Base-by-base conservation (phyloP, 2,329 filamentous ascomycete genomes). In the Coleophoma cylindrospora region DNA sequence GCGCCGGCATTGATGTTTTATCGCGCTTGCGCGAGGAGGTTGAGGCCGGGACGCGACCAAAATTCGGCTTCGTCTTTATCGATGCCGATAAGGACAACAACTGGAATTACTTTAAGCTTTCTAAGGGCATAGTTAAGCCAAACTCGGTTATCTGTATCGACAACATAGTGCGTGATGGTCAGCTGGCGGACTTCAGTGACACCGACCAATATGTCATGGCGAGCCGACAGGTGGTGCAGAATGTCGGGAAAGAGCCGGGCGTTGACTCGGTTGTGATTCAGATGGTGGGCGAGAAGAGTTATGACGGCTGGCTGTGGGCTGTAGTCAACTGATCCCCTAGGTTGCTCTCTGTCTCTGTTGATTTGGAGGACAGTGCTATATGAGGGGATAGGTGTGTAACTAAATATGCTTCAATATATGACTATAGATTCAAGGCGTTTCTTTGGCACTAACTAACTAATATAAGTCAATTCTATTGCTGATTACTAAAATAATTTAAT, bases 1-100 rank as follows among this genome's bases (percentile, higher is more conserved):
- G 76, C 0, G 61, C 69, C 1, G 76, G 69, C 0, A 47, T 74
- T 2, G 71, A 77, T 3, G 57, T 68, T 0, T 40, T 69, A 22
- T 64, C 66, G 0, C 57, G 62, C 45, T 58, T 80, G 14, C 62
- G 55, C 0, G 61, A 66, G 8, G 70, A 78, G 51, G 40, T 22
- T 3, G 21, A 43, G n/a, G 17, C 9, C 13, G 40, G 40, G 3
- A 43, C 3, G 40, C 21, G 40, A 43, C 17, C 15, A 5, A 21
- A 22, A 10, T 43, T 43, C 22, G 40, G 40, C 14, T n/a, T 43
- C 2, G 27, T 22, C 3, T 43, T 21, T 43, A 43, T 43, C n/a
- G 40, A 43, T 43, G 40, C 40, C n/a, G 40, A 43, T 22, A 43
- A 43, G 40, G 21, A 21, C 17, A 43, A 43, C 17, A 43, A 43